Percentiles rank a stretch among this genome's conserved stretches.
These are phyloP conservation scores for Pythium rhizo-oryzae DNA, from an alignment of 352 stramenopile species.

Conservation along the genomic window DNA sequence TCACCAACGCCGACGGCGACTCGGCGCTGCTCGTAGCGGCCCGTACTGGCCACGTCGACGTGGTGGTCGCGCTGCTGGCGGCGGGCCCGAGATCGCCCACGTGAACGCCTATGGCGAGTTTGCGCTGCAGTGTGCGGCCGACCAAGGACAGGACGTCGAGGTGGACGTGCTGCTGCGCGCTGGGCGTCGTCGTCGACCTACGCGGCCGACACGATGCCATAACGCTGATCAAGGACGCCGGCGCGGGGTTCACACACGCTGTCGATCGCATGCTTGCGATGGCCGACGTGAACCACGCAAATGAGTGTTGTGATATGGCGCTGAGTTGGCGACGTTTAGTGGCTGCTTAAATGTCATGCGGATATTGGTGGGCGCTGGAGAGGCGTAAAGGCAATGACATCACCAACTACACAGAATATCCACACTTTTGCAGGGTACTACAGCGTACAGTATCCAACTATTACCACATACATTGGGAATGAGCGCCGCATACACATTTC, in stretches of 20 bases:
- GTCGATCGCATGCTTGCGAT: background rate
- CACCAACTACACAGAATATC: no score
- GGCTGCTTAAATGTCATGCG: background rate
- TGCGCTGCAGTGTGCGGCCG: background rate
- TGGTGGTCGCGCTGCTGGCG: background rate
- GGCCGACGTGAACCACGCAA: background rate
- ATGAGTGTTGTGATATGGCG: background rate
- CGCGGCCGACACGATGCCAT: background rate
- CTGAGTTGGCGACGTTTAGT: background rate
- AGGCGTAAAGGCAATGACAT: no score
- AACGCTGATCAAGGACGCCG: background rate
- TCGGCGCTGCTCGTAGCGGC: conserved; percentile 2
- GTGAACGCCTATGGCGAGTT: background rate
- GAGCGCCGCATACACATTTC: no score
- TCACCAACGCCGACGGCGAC: background rate
- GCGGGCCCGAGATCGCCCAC: background rate
- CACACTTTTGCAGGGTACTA: no score
- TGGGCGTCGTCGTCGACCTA: background rate
- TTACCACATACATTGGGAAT: no score
- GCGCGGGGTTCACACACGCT: background rate
- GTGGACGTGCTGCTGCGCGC: background rate
- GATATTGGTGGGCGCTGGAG: no score
- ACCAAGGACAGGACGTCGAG: background rate
- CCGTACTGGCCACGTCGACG: background rate
- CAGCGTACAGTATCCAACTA: no score